Evolutionary conservation across 768 basidiomycete genomes (phyloP).

Genomic region (Mycena galopus): DNA sequence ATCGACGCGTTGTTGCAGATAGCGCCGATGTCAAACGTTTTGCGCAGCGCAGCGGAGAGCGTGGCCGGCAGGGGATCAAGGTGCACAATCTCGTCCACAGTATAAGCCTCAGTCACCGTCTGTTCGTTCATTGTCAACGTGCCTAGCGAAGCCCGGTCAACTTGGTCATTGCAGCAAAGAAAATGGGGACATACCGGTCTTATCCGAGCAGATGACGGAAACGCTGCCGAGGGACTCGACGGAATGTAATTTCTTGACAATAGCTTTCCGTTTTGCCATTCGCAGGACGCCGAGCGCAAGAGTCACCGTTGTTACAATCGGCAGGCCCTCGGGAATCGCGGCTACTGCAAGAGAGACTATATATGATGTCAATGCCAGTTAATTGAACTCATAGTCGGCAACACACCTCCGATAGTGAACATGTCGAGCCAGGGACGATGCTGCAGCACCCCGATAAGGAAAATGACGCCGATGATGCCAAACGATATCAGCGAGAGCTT

Average conservation of each 20-base stretch:
- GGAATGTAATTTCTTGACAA: constrained; percentile 96
- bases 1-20: constrained; percentile 91
- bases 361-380: neutral
- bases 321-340: constrained; percentile 96
- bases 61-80: constrained; percentile 68
- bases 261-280: constrained; percentile 95
- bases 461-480: constrained; percentile 94
- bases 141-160: constrained; percentile 56
- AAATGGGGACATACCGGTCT: constrained; percentile 74
- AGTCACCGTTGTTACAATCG: constrained; percentile 97
- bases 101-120: constrained; percentile 90
- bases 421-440: constrained; percentile 93
- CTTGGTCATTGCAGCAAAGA: neutral
- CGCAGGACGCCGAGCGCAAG: constrained; percentile 93
- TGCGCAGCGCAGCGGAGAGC: constrained; percentile 76
- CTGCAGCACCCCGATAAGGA: constrained; percentile 90
- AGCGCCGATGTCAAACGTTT: constrained; percentile 85
- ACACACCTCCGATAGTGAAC: constrained; percentile 97
- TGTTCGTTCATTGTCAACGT: constrained; percentile 97
- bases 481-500: constrained; percentile 92
- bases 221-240: constrained; percentile 95
- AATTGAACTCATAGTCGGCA: neutral
- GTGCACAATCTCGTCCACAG: constrained; percentile 83
- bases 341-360: constrained; percentile 97
- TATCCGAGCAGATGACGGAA: constrained; percentile 98